Evolutionary conservation across 2,329 filamentous ascomycete genomes (phyloP), one percentile per base, ranked within the genome.

Genomic region (Hawksworthiomyces lignivorus): DNA sequence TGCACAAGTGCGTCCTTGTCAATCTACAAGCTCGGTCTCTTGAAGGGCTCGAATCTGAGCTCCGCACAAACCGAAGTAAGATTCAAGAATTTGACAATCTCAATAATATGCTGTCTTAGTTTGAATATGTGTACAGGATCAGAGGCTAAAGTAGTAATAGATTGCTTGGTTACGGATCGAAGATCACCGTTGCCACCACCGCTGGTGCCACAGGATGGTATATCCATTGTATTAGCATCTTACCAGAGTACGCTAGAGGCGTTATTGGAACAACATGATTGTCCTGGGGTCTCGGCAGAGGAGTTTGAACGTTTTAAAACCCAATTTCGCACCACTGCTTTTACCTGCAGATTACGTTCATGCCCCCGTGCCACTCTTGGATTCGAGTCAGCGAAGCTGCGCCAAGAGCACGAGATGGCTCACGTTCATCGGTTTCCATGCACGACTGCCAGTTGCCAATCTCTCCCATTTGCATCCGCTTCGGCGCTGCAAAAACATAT

Each of bases 301-400:
- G 41, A 44, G 14, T 35, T 47, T n/a, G 38, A 44, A 9, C 28
- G 31, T 4, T 47, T 44, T 37, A 47, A 44, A 20, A 12, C n/a
- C 7, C 36, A 41, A 17, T 47, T 47, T 20, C 15, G 30, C 3
- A 20, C 14, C 9, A 31, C 37, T 10, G 35, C 19, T 5, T 44
- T 31, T 17, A 44, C 41, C 6, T 47, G 37, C 27, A 29, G 45
- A 3, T 7, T 47, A 4, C 18, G 22, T 4, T 30, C 36, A 3
- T 47, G 41, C 14, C 45, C 41, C 7, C 36, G 34, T 3, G 41
- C 44, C 3, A 43, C 40, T 3, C 3, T 33, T 2, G 45, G 45
- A 4, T 41, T 47, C 22, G 15, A 19, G 4, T 31, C 33, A 2
- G 33, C 20, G 6, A 36, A 32, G 14, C 31, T 27, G 6, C 12